These are phyloP conservation scores for Leucocoprinus sp. DNA, from an alignment of 768 basidiomycete genomes.

Conservation along the genomic window DNA sequence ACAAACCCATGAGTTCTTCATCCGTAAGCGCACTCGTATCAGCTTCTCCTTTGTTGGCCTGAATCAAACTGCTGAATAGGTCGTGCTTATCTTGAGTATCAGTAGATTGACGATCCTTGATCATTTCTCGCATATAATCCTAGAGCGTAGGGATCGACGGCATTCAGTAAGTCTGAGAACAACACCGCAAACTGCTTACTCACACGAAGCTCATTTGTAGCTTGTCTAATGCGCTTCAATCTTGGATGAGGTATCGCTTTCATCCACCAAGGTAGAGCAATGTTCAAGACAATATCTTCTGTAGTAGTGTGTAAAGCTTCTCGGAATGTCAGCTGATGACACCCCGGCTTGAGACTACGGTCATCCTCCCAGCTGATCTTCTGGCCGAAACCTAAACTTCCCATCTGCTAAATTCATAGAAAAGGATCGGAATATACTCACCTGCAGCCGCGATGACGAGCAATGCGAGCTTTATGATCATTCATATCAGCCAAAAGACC, in stretches of 20 bases:
- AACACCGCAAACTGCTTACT: no score
- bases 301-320: constrained; percentile 35
- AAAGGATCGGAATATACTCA: constrained; percentile 13
- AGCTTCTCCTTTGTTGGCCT: constrained; percentile 36
- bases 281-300: constrained; percentile 26
- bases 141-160: constrained; percentile 3
- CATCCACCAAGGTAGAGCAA: constrained; percentile 32
- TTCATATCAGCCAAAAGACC: background rate
- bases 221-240: constrained; percentile 21
- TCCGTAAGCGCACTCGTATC: constrained; percentile 30
- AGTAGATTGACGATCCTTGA: constrained; percentile 29
- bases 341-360: constrained; percentile 23
- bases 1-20: constrained; percentile 33
- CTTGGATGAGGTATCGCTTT: constrained; percentile 24
- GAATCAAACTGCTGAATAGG: constrained; percentile 43
- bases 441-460: constrained; percentile 50
- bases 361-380: constrained; percentile 40
- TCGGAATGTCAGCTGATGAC: constrained; percentile 38
- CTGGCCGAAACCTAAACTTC: constrained; percentile 38
- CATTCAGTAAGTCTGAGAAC: no score
- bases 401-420: background rate
- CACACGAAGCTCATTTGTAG: constrained; percentile 38
- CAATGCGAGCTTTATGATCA: constrained; percentile 38
- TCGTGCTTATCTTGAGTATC: constrained; percentile 37
- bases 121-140: constrained; percentile 46